phyloP scores from a whole-genome alignment of 805 yeast species.

The Clavispora carvajalis region DNA sequence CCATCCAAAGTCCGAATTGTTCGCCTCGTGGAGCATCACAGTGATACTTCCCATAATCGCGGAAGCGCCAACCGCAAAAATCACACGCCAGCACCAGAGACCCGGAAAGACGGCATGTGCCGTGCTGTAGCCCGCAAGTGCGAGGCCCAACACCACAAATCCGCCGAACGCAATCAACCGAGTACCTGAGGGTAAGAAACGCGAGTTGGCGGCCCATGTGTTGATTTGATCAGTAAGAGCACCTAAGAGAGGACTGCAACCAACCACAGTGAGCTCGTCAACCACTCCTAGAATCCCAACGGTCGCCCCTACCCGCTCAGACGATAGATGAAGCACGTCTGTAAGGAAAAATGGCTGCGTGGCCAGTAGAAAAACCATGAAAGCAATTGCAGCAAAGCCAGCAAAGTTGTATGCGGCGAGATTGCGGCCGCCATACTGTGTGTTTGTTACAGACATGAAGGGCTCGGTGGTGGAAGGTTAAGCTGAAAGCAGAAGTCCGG shows the following conservation, averaged over 20 bases:
- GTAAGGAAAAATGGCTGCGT: slow-evolving; percentile 37
- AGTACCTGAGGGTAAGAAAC: slow-evolving; percentile 38
- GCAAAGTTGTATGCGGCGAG: slow-evolving; percentile 30
- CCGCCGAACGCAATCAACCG: slow-evolving; percentile 47
- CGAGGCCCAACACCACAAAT: slow-evolving; percentile 41
- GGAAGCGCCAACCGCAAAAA: slow-evolving; percentile 60
- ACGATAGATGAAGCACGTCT: slow-evolving; percentile 24
- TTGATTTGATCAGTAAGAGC: slow-evolving; percentile 52
- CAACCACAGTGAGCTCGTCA: slow-evolving; percentile 55
- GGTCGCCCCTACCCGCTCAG: slow-evolving; percentile 25
- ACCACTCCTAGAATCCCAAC: slow-evolving; percentile 40
- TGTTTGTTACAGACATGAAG: slow-evolving; percentile 7
- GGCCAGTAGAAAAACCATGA: slow-evolving; percentile 35
- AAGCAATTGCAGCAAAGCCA: slow-evolving; percentile 34
- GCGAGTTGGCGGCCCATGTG: slow-evolving; percentile 8
- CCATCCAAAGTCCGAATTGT: slow-evolving; percentile 39
- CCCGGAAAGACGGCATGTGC: slow-evolving; percentile 40
- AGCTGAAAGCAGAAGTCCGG: no score
- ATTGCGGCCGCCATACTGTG: slow-evolving; percentile 16
- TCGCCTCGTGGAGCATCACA: slow-evolving; percentile 52
- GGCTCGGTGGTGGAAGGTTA: no score
- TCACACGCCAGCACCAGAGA: slow-evolving; percentile 43
- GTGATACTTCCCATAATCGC: slow-evolving; percentile 53
- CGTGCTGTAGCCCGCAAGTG: slow-evolving; percentile 43
- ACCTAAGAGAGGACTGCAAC: slow-evolving; percentile 58